Conservation (phyloP, 1,284 basidiomycete genomes). For the Heterobasidion occidentale region DNA sequence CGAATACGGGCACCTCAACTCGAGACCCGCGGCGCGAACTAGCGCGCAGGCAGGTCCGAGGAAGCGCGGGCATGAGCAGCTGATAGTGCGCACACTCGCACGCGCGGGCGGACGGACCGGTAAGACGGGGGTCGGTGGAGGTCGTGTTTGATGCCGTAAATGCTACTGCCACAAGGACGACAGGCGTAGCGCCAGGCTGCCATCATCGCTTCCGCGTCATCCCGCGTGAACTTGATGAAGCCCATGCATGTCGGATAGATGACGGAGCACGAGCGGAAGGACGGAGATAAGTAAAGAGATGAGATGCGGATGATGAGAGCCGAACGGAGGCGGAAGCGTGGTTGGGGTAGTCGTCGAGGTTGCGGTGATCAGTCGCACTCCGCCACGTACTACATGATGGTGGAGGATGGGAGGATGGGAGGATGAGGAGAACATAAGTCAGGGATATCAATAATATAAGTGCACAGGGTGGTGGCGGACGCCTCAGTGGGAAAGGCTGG, state of each 20-base stretch:
- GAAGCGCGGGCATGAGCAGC: slow-evolving; percentile 3
- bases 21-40: slow-evolving; percentile 10
- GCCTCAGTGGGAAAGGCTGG: slow-evolving; percentile 8
- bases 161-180: too few species aligned
- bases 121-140: background rate
- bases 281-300: too few species aligned
- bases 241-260: too few species aligned
- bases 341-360: slow-evolving; percentile 2
- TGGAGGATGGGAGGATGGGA: background rate
- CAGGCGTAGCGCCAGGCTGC: too few species aligned
- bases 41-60: slow-evolving; percentile 12
- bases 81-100: background rate
- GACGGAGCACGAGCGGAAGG: too few species aligned
- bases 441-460: slow-evolving; percentile 14
- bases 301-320: too few species aligned
- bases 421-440: slow-evolving; percentile 12
- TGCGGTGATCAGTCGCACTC: slow-evolving; percentile 24
- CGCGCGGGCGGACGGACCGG: background rate
- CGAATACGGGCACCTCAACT: slow-evolving; percentile 8
- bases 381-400: background rate
- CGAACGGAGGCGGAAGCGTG: too few species aligned
- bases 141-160: too few species aligned
- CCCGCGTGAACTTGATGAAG: too few species aligned
- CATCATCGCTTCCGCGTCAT: too few species aligned
- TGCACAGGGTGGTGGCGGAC: slow-evolving; percentile 11